Evolutionary conservation across 2,329 filamentous ascomycete genomes (phyloP), one percentile per base, ranked within the genome.

Genomic region (Falciphora oryzae): DNA sequence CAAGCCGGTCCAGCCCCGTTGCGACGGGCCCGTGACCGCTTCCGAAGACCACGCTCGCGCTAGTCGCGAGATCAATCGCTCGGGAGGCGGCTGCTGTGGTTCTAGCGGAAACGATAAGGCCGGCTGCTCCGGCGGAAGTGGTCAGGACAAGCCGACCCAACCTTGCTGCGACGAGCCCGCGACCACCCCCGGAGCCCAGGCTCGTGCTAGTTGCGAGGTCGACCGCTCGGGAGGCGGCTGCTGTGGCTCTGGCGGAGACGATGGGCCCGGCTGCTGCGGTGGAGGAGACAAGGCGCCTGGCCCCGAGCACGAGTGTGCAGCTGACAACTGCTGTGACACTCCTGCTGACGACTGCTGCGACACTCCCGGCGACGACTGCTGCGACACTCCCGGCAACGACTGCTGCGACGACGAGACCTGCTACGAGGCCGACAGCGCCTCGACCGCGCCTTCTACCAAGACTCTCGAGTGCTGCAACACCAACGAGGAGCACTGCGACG

Each of bases 401-500:
- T n/a, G 56, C 32, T 63, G 62, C 31, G 56, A 63, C 53, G 61
- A 63, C 61, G 44, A 63, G 22, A 63, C 61, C 13, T 63, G 53
- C 62, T 58, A 38, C 62, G 62, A 25, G 31, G 53, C 18, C 22
- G 62, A 63, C 28, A 27, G 22, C 32, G 29, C 31, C 8, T 63
- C 62, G n/a, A 25, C 18, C 27, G 18, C 31, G n/a, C 29, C 57
- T 14, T 65, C 61, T n/a, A 63, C 27, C 53, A 44, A 50, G n/a
- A 63, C 59, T n/a, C 13, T 72, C 35, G 66, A 66, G 28, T 73
- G 72, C 69, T 74, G 71, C 57, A 67, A 70, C 50, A 57, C 61
- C 61, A 57, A 57, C 35, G 70, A 71, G n/a, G 71, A 73, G 64
- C 65, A 67, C 53, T 64, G 65, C 59, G 65, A 66, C 59, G 65